These are phyloP conservation scores for Fraxinus albicans DNA, from an alignment of 305 asterid genomes.

Conservation along the genomic window DNA sequence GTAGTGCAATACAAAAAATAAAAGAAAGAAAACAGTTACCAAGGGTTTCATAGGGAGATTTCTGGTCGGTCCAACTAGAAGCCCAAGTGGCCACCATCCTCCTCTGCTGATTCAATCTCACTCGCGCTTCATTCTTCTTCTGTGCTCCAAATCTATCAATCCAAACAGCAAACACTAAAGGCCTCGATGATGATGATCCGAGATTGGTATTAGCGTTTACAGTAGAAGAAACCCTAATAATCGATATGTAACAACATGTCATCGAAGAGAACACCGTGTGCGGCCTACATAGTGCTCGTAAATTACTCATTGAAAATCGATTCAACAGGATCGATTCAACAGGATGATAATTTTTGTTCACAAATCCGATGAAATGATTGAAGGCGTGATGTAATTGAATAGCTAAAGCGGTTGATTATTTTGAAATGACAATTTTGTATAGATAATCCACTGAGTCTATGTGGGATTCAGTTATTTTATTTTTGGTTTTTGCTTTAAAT, in stretches of 20 bases:
- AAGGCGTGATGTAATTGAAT: constrained; percentile 10
- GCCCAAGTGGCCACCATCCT: constrained; percentile 69
- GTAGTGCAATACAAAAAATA: neutral
- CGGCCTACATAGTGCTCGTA: constrained; percentile 67
- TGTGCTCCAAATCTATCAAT: constrained; percentile 34
- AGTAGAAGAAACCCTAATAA: constrained; percentile 44
- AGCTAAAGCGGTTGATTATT: neutral
- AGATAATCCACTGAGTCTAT: neutral
- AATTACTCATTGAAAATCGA: constrained; percentile 54
- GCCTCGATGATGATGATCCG: constrained; percentile 30
- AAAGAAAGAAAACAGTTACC: constrained; percentile 35
- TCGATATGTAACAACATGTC: constrained; percentile 49
- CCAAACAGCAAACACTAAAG: constrained; percentile 42
- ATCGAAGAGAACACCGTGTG: constrained; percentile 44
- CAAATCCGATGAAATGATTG: neutral
- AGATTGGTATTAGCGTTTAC: constrained; percentile 31
- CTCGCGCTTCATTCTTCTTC: constrained; percentile 35
- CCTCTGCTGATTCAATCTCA: constrained; percentile 60
- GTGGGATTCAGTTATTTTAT: neutral
- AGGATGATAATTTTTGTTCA: neutral
- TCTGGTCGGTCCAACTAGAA: constrained; percentile 73
- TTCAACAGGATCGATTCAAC: neutral
- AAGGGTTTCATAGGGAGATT: constrained; percentile 86
- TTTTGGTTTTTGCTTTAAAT: neutral
- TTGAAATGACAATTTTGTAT: neutral